Percentiles rank a stretch among this genome's conserved stretches.
Conservation (phyloP, 441 rosid species). For the Codiaeum variegatum region DNA sequence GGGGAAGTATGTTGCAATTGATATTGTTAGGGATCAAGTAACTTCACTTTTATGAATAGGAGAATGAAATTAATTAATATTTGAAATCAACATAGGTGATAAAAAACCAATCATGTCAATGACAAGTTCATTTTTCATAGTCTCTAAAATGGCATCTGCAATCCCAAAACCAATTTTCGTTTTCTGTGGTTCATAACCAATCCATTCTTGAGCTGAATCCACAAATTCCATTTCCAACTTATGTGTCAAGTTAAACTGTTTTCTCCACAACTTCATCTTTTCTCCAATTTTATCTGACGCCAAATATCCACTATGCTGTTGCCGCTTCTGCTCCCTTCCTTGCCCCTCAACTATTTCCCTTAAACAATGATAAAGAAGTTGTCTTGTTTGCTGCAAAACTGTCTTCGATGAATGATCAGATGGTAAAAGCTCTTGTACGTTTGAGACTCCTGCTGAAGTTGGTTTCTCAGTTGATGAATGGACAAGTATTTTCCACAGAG, state of each 20-base stretch:
- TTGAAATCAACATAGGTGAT: neutral
- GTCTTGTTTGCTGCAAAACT: conserved; percentile 40
- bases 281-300: conserved; percentile 27
- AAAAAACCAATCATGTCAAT: conserved; percentile 26
- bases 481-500: conserved; percentile 29
- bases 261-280: conserved; percentile 28
- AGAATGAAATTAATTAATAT: conserved; percentile 1
- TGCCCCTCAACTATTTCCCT: conserved; percentile 29
- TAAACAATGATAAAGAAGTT: conserved; percentile 43
- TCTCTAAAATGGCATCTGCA: conserved; percentile 41
- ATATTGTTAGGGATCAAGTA: neutral
- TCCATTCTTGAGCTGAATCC: conserved; percentile 38
- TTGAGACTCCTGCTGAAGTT: conserved; percentile 8
- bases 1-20: neutral
- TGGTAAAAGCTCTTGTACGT: conserved; percentile 21
- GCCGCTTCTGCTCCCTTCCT: conserved; percentile 13
- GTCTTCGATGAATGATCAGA: conserved; percentile 23
- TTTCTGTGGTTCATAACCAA: conserved; percentile 21
- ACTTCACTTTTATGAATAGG: neutral
- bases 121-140: conserved; percentile 31
- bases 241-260: conserved; percentile 19
- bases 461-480: conserved; percentile 23
- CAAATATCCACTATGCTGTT: conserved; percentile 8
- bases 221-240: conserved; percentile 27
- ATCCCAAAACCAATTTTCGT: conserved; percentile 29